These are phyloP conservation scores for Polygonum aviculare DNA, from an alignment of 148 eudicot genomes.

Conservation along the genomic window DNA sequence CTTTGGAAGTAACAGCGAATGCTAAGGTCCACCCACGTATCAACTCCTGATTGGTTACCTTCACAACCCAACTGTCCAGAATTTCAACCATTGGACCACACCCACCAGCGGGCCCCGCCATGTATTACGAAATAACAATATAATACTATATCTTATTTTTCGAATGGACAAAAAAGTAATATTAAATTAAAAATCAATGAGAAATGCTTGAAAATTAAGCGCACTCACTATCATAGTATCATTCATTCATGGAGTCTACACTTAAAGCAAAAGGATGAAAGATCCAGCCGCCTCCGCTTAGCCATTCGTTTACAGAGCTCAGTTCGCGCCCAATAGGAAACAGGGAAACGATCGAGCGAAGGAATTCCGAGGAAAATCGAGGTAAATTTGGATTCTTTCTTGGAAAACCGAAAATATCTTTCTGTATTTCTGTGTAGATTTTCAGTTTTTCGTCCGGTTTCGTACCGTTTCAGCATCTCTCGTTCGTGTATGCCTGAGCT, in stretches of 20 bases:
- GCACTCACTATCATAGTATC: constrained; percentile 9
- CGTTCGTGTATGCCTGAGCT: not conserved
- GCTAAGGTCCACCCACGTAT: constrained; percentile 3
- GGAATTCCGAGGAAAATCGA: not conserved
- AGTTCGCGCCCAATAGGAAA: not conserved
- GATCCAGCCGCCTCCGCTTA: constrained; percentile 41
- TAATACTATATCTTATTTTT: not conserved
- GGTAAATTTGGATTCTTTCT: not conserved
- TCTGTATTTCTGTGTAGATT: not conserved
- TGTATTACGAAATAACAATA: not conserved
- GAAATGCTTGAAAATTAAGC: constrained; percentile 14
- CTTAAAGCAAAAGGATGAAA: not conserved
- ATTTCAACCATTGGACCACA: constrained; percentile 37
- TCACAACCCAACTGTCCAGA: constrained; percentile 12
- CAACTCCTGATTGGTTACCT: not conserved
- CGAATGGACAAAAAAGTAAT: not conserved
- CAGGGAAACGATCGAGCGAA: not conserved
- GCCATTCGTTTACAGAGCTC: not conserved
- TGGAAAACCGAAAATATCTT: not conserved
- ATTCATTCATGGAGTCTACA: not conserved
- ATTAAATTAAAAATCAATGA: not conserved
- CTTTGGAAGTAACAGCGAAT: constrained; percentile 10
- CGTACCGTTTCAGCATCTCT: not conserved
- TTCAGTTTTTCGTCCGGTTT: not conserved
- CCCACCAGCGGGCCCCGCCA: constrained; percentile 16